A percentile compares a stretch with the other conserved stretches of the same genome.
These are phyloP conservation scores for Alternaria metachromatica DNA, from an alignment of 2,329 filamentous ascomycete species.

Conservation along the genomic window DNA sequence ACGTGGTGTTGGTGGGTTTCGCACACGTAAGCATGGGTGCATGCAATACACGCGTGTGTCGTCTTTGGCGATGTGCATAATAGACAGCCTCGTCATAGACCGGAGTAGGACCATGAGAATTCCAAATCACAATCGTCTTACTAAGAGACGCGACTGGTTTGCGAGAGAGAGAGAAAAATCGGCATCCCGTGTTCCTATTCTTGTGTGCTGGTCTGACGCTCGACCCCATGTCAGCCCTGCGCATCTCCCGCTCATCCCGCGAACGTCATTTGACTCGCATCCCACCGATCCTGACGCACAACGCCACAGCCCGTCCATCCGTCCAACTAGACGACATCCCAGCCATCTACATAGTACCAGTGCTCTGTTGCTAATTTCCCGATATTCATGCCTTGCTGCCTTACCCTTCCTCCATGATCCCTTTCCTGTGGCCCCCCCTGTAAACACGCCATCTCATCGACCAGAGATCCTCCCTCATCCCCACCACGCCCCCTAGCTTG, in stretches of 20 bases:
- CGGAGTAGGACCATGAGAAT: not conserved
- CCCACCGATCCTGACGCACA: not conserved
- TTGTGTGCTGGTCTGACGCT: not conserved
- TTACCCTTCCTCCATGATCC: not conserved
- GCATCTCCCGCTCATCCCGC: slow-evolving; percentile 5
- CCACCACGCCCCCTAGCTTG: not conserved
- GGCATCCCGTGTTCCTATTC: not conserved
- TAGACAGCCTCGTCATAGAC: not conserved
- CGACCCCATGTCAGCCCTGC: slow-evolving; percentile 1
- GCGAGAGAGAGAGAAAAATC: not conserved
- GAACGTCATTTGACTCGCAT: slow-evolving; percentile 2
- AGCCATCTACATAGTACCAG: not conserved
- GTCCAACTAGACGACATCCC: not conserved
- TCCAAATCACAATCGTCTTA: not conserved
- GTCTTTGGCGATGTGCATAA: not conserved
- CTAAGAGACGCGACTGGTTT: not conserved
- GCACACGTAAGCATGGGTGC: not conserved
- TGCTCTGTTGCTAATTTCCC: slow-evolving; percentile 2
- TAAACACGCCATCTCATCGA: slow-evolving; percentile 1
- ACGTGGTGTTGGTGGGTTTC: not conserved
- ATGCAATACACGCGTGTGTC: not conserved
- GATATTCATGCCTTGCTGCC: not conserved
- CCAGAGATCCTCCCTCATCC: not conserved
- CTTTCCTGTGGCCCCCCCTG: not conserved
- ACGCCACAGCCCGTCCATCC: not conserved